A percentile compares a stretch with the other conserved stretches of the same genome.
phyloP scores from a whole-genome alignment of 2,329 filamentous ascomycete species.

The Diaporthe sp. region DNA sequence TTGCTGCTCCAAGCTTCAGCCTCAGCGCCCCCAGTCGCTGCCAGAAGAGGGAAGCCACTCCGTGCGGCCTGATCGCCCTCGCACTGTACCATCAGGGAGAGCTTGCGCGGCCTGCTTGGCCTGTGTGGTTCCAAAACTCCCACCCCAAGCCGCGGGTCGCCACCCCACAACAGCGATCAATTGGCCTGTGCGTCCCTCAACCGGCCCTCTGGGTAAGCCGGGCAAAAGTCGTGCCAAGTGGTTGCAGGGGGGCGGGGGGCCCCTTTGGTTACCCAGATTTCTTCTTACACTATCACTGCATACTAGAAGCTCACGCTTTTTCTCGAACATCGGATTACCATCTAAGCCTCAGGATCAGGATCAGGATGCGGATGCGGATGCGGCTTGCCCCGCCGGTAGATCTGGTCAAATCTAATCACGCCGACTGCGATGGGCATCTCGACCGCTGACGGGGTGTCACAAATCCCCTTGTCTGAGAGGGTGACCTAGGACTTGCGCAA shows the following conservation, averaged over 20 bases:
- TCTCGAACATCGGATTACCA: neutral
- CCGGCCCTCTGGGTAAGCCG: conserved; percentile 27
- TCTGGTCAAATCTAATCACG: neutral
- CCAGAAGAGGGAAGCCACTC: neutral
- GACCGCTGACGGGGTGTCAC: neutral
- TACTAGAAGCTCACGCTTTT: neutral
- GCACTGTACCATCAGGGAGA: conserved; percentile 18
- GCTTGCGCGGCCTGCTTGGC: conserved; percentile 24
- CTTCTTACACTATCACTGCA: neutral
- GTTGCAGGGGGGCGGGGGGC: neutral
- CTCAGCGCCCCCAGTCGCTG: conserved; percentile 15
- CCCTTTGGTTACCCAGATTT: neutral
- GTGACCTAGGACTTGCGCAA: conserved; percentile 16
- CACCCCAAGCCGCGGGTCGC: conserved; percentile 17
- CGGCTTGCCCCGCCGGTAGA: neutral
- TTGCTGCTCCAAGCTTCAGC: conserved; percentile 20
- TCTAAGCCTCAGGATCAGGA: neutral
- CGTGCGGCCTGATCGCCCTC: neutral
- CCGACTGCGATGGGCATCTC: neutral
- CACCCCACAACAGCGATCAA: conserved; percentile 23
- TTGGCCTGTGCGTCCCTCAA: conserved; percentile 18
- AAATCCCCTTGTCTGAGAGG: neutral
- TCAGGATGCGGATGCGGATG: neutral
- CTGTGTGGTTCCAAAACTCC: conserved; percentile 6
- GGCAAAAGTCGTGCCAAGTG: conserved; percentile 8